Evolutionary conservation across 179 eudicot species (phyloP), one percentile per base, ranked within the genome.

Genomic region (Silene coronaria): DNA sequence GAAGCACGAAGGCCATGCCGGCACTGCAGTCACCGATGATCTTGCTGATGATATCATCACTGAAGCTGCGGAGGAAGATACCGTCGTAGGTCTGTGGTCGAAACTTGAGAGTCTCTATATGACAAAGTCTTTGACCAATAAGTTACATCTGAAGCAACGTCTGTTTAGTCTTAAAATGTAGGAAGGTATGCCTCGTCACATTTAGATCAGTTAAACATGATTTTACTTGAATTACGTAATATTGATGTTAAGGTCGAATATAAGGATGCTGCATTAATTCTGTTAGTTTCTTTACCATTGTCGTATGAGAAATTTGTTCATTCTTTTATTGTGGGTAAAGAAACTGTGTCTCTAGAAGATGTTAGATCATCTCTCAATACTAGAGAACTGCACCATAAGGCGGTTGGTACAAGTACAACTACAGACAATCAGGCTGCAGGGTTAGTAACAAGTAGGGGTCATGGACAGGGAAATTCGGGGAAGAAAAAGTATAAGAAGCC

Each of bases 41-140:
- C 30, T 30, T 5, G 28, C 28, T 13, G 48, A 75, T 10, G 46
- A 65, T 32, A 36, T 65, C 26, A 75, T 53, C 62, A 75, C 51
- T 8, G 71, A 75, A 57, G 65, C 27, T 22, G 48, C n/a, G 3
- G 71, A n/a, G 1, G 27, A 48, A 24, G 21, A 28, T 2, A 66
- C 64, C 10, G 11, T 5, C 14, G 19, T 51, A 1, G 62, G 60
- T 3, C 14, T 75, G 17, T 75, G 36, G 77, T 9, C 6, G 3
- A 74, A 63, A 28, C 14, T 63, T 3, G 46, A 74, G 16, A 74
- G 70, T 24, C 6, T 74, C 0, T 74, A 36, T 22, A 74, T 34
- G 77, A 74, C 61, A 23, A 74, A 74, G 70, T 63, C 77, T 22
- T 58, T 16, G 4, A 30, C 67, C 22, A 72, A 72, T 23, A 72